Evolutionary conservation across 257 asterid species (phyloP), one percentile per base, ranked within the genome.

Genomic region (Rubia yunnanensis): DNA sequence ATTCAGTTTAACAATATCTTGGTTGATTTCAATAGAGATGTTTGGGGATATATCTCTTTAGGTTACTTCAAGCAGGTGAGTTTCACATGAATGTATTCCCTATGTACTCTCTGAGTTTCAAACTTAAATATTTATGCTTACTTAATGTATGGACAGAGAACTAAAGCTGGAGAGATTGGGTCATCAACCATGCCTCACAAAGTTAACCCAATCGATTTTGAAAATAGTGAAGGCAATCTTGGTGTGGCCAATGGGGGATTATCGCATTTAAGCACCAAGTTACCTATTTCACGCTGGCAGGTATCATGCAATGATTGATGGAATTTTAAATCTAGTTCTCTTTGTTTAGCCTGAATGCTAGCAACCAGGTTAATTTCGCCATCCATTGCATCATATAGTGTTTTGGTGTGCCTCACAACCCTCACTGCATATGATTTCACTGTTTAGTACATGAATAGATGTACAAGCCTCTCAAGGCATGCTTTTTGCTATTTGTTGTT

Each of bases 221-320:
- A n/a, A n/a, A n/a, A n/a, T n/a, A n/a, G n/a, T n/a, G n/a, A n/a
- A n/a, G n/a, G n/a, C n/a, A n/a, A n/a, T n/a, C n/a, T 88, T 68
- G 95, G 92, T 65, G 72, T 79, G 44, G 97, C 97, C 55, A 88
- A 91, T 76, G 88, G 79, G 26, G 75, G 72, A 69, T 70, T 88
- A 66, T 76, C 85, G 10, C 89, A 84, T 80, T 77, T 88, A 63
- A 88, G 96, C 82, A 70, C 74, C 31, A 88, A 88, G 81, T 74
- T 90, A 69, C 95, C 95, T 34, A 86, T 84, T 70, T 88, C 97
- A 17, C 92, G 97, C 41, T 88, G 89, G 96, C 97, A 90, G 94
- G 95, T 90, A 74, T 28, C 65, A 44, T 67, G 14, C 44, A 10
- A 27, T 38, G 67, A 6, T 64, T 70, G 65, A 38, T 68, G 72